Base-by-base conservation (phyloP, 345 rosid species). In the Zanthoxylum bungeanum region DNA sequence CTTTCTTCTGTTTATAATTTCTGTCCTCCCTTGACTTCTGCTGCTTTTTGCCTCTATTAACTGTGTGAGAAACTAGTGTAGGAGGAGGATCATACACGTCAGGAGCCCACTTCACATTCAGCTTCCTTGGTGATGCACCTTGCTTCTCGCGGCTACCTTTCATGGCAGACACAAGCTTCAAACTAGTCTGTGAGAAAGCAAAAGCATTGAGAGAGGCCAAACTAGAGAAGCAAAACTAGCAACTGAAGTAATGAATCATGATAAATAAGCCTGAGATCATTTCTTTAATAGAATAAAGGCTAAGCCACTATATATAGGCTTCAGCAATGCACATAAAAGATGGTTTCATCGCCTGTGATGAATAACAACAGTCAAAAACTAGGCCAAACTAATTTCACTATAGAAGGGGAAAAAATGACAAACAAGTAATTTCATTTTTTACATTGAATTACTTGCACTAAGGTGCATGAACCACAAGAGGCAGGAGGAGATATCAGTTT, bases 61-160 rank as follows among this genome's bases (percentile, higher is more conserved):
- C 79, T 0, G 93, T 74, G 76, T 92, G 98, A 16, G 91, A 85
- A n/a, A 82, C 77, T 12, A 89, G 82, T 7, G 93, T 82, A 8
- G 98, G 98, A 47, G 76, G 80, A 14, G 99, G 99, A 76, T 95
- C 99, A 67, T 91, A 89, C 56, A 95, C 98, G 33, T 95, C 97
- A 33, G 86, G 83, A 2, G 98, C 94, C 99, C 98, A 95, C 70
- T 83, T 77, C 61, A 95, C 93, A 24, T 46, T 77, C 44, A 85
- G 74, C 68, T 82, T 83, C 78, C 46, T 74, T 3, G 85, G 82
- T 31, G 86, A 28, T 50, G 69, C 76, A 10, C 88, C 96, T 64
- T 58, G 74, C 73, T 87, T 90, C 76, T 87, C 92, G 5, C 96
- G 89, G 74, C 93, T 84, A 11, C 98, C 99, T 83, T 92, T 95